These are phyloP conservation scores for Panus rudis DNA, from an alignment of 768 basidiomycete genomes.

Conservation along the genomic window DNA sequence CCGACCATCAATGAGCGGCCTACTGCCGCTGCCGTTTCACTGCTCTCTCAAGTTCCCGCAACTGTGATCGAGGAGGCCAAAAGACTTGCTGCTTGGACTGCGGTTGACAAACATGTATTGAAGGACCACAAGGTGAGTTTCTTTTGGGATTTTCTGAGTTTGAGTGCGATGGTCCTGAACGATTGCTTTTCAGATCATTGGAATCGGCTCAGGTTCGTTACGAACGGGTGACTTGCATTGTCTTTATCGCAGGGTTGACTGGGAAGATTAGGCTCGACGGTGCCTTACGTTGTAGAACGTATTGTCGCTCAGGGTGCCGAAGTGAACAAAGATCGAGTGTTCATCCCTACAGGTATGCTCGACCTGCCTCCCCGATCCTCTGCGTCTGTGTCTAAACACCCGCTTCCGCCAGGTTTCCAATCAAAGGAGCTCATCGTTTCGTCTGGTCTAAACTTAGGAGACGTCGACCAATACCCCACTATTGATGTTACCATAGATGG, in stretches of 20 bases:
- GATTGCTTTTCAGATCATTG: constrained; percentile 55
- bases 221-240: constrained; percentile 2
- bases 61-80: constrained; percentile 46
- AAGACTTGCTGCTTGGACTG: constrained; percentile 85
- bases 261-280: constrained; percentile 78
- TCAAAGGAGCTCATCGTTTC: constrained; percentile 90
- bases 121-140: constrained; percentile 72
- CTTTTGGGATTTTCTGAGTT: not conserved
- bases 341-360: constrained; percentile 76
- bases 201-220: constrained; percentile 72
- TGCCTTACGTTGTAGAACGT: constrained; percentile 94
- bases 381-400: not conserved
- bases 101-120: constrained; percentile 84
- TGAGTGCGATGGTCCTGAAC: not conserved
- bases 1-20: no score
- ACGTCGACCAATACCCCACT: constrained; percentile 79
- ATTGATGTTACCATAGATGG: constrained; percentile 98
- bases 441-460: constrained; percentile 71
- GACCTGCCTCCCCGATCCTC: not conserved
- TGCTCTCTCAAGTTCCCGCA: no score
- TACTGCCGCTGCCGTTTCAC: no score
- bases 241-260: not conserved
- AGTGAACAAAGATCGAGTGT: constrained; percentile 74
- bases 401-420: constrained; percentile 81
- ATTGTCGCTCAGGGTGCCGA: constrained; percentile 78